Percentiles rank a stretch among this genome's conserved stretches.
Evolutionary conservation across 805 yeast genomes (phyloP).

Genomic region (Nakazawaea ishiwadae): DNA sequence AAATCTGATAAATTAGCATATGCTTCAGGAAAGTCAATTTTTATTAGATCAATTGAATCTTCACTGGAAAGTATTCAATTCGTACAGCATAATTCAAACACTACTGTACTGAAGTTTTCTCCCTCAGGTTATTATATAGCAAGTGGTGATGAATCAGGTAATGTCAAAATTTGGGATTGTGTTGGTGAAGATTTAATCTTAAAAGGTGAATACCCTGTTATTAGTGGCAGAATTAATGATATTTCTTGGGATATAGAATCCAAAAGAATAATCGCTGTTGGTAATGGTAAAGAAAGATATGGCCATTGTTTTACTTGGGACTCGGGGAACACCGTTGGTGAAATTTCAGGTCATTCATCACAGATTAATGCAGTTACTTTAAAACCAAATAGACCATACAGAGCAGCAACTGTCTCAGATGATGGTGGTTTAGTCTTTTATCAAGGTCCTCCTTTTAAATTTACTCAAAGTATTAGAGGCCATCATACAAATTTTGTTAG

Average conservation of each 20-base stretch:
- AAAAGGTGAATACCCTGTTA: conserved; percentile 72
- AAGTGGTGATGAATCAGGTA: conserved; percentile 89
- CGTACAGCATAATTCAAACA: conserved; percentile 61
- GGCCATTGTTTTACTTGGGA: conserved; percentile 95
- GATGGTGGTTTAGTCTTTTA: conserved; percentile 81
- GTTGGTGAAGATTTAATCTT: conserved; percentile 49
- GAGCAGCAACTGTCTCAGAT: conserved; percentile 91
- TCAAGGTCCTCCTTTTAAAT: conserved; percentile 93
- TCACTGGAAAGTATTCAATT: conserved; percentile 50
- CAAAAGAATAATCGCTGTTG: conserved; percentile 85
- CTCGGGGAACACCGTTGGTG: conserved; percentile 96
- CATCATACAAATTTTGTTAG: conserved; percentile 75
- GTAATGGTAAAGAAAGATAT: conserved; percentile 85
- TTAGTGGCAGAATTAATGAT: conserved; percentile 77
- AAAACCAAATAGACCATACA: conserved; percentile 81
- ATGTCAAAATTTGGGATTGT: conserved; percentile 83
- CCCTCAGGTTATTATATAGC: conserved; percentile 91
- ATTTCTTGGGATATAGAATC: conserved; percentile 92
- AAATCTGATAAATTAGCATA: conserved; percentile 71
- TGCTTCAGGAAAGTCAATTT: conserved; percentile 75
- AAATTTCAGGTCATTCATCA: conserved; percentile 87
- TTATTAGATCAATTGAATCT: conserved; percentile 63
- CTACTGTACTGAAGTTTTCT: conserved; percentile 82
- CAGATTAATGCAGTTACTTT: conserved; percentile 80
- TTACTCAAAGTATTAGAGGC: conserved; percentile 64